phyloP scores from a whole-genome alignment of 1,139 yeast species.

The Yamadazyma epiphylla region DNA sequence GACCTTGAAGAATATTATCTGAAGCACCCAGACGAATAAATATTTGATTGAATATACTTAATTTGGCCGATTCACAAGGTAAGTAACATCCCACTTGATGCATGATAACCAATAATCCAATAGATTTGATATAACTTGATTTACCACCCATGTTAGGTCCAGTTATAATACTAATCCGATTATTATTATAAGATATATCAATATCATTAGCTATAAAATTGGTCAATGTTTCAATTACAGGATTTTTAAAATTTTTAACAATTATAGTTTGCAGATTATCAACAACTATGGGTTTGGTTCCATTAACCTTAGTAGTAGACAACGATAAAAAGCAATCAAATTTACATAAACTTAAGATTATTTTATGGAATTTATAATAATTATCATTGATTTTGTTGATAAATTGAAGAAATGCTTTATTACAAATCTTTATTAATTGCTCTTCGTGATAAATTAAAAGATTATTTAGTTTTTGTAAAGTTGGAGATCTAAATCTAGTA shows the following conservation, averaged over 20 bases:
- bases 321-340: conserved; percentile 78
- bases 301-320: conserved; percentile 47
- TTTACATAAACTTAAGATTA: conserved; percentile 51
- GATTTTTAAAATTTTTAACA: conserved; percentile 67
- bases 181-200: conserved; percentile 36
- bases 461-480: conserved; percentile 47
- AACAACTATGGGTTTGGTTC: conserved; percentile 53
- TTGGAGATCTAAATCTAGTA: conserved; percentile 70
- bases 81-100: conserved; percentile 92
- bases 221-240: conserved; percentile 62
- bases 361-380: conserved; percentile 46
- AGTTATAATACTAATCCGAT: conserved; percentile 67
- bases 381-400: conserved; percentile 39
- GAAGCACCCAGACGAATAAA: conserved; percentile 67
- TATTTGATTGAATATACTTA: conserved; percentile 61
- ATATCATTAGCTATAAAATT: conserved; percentile 73
- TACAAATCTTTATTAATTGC: conserved; percentile 49
- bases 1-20: conserved; percentile 64
- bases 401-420: conserved; percentile 55
- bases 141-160: conserved; percentile 99
- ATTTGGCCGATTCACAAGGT: conserved; percentile 49
- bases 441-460: conserved; percentile 62
- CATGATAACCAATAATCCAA: conserved; percentile 84
- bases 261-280: conserved; percentile 49
- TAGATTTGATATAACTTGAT: conserved; percentile 87